These are phyloP conservation scores for Pyrenophora seminiperda DNA, from an alignment of 2,329 filamentous ascomycete species.

Conservation along the genomic window DNA sequence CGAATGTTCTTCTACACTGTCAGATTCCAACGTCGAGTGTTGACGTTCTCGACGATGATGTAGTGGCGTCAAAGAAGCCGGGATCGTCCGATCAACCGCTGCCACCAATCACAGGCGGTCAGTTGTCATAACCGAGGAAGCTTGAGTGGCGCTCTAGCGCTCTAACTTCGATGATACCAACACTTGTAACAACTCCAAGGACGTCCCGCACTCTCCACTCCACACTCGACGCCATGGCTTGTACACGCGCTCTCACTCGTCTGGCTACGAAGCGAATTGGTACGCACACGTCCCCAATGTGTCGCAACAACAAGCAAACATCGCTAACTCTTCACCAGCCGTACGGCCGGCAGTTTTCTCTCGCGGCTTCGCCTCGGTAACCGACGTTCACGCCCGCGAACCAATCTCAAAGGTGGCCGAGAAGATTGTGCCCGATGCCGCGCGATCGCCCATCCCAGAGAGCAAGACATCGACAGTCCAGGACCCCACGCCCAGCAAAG, in stretches of 20 bases:
- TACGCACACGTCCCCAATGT: constrained; percentile 24
- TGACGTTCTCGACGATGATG: constrained; percentile 22
- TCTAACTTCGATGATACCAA: constrained; percentile 33
- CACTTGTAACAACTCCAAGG: constrained; percentile 25
- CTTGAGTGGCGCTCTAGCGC: constrained; percentile 17
- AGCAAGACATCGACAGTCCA: constrained; percentile 64
- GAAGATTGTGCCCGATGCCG: constrained; percentile 33
- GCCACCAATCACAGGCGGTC: constrained; percentile 10
- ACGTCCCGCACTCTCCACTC: constrained; percentile 36
- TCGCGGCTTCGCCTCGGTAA: constrained; percentile 48
- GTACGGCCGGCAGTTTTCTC: constrained; percentile 45
- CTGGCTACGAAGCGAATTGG: constrained; percentile 46
- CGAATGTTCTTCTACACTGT: not conserved
- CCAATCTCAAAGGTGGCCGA: constrained; percentile 42
- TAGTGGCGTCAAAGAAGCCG: constrained; percentile 20
- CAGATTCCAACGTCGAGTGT: constrained; percentile 14
- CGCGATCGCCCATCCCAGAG: constrained; percentile 48
- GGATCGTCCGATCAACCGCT: constrained; percentile 17
- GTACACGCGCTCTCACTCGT: constrained; percentile 46
- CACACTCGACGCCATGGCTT: constrained; percentile 43
- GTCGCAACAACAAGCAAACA: constrained; percentile 25
- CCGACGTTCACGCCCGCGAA: constrained; percentile 40
- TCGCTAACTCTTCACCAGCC: constrained; percentile 38
- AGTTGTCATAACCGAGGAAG: constrained; percentile 23
- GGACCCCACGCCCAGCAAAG: constrained; percentile 63